Base-by-base conservation (phyloP, 805 yeast genomes). In the Aciculoconidium aculeatum region DNA sequence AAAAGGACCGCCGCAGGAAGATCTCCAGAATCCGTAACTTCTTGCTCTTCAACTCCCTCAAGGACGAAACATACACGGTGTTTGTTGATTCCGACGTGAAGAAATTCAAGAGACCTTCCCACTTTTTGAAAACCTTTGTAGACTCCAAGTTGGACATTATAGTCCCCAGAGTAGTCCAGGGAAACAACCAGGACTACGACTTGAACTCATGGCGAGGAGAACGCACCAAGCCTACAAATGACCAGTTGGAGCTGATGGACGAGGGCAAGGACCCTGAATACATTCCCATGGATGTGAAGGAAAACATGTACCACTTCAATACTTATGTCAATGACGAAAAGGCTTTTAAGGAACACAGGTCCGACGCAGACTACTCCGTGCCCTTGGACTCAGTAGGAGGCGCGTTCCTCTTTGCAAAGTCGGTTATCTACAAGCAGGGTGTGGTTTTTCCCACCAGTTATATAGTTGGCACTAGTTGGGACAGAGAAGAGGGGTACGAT, bases 351-450 rank as follows among this genome's bases (percentile, higher is more conserved):
- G 10, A 13, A 27, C 22, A 25, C 24, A 5, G 16, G 19, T 31
- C 25, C 10, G 19, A 29, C 11, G 20, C 37, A 11, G 37, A 35
- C 19, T 41, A 47, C 20, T 8, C 35, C 6, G 49, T 55, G 3
- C 44, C 45, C 17, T 37, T 70, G 14, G 74, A 69, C 37, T 67
- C 74, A 2, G 77, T 70, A 7, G 76, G 77, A 1, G 75, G 75
- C 6, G 75, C 74, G 1, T 56, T 70, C 2, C 49, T 70, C 9
- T 69, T 66, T 35, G 55, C 57, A 6, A 67, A 65, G 35, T 54
- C 68, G 7, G 47, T 57, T 7, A 45, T 70, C 3, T 65, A 58
- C 42, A 60, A 61, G 35, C 72, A 65, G 33, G 75, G 76, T 15
- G 53, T 59, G 3, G 47, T 56, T 15, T 69, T 68, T 43, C 72